Evolutionary conservation across 495 filamentous ascomycete genomes (phyloP), one percentile per base, ranked within the genome.

Genomic region (Pyrenula aspistea): DNA sequence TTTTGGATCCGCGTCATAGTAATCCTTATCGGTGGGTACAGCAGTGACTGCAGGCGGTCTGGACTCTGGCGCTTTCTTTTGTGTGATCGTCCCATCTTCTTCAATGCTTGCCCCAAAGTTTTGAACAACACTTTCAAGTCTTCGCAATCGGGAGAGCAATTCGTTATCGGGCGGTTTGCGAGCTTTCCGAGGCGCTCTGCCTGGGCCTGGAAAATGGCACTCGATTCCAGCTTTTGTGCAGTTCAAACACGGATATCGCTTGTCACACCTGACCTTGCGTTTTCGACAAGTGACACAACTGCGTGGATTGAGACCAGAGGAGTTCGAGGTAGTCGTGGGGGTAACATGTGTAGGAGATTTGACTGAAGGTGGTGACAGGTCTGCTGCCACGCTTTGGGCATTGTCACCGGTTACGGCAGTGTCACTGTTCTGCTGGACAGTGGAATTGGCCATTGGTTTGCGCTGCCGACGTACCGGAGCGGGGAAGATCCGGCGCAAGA

Each of bases 181-280:
- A 53, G 83, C 74, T 61, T 83, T 79, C 53, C 88, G 77, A 11
- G 88, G 88, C 12, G 91, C 89, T 55, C 91, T 52, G 10, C 88
- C 89, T 0, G 89, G 89, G 0, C 85, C 82, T 1, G 91, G 91
- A 65, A 90, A 95, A 24, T 91, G 71, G 68, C 91, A 96, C 64
- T 89, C 83, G 57, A 86, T 86, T 24, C 83, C 82, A 10, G 84
- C 85, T 62, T 84, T 84, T 53, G 78, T 77, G 68, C 91, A 96
- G 63, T 96, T 94, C 54, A 83, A 83, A 70, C 91, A 96, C 2
- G 90, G 89, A 62, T 77, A 42, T 49, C 81, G 74, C 68, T 95
- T 95, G 73, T 96, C 88, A 69, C 91, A 95, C 56, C 85, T 84
- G 2, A 93, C 89, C 67, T 95, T 95, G 51, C 90, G 76, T 58